Percentiles rank a stretch among this genome's conserved stretches.
Conservation (phyloP, 129 eudicot species). For the Smallanthus sonchifolius region DNA sequence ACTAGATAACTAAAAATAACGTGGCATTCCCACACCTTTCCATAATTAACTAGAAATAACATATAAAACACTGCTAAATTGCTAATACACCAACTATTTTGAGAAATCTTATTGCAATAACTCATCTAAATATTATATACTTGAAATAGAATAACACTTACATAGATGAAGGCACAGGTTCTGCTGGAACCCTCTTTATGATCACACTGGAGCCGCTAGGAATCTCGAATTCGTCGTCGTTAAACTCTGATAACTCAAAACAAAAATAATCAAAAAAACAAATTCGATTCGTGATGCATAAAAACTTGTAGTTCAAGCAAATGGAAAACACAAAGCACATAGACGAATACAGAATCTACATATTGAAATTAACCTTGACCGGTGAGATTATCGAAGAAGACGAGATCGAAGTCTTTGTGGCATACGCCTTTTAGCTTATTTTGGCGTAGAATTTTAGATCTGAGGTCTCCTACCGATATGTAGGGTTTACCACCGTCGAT, state of each 20-base stretch:
- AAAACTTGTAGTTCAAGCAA: neutral
- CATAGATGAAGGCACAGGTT: constrained; percentile 45
- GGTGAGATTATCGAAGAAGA: constrained; percentile 57
- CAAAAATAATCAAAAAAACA: neutral
- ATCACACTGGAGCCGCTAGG: constrained; percentile 87
- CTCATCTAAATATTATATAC: neutral
- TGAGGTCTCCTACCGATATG: constrained; percentile 51
- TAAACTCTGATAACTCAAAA: constrained; percentile 43
- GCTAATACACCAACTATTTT: constrained; percentile 3
- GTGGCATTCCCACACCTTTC: neutral
- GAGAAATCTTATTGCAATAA: neutral
- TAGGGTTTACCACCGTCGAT: constrained; percentile 50
- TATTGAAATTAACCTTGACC: constrained; percentile 51
- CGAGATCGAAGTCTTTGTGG: constrained; percentile 66
- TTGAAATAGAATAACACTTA: constrained; percentile 32
- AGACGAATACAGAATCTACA: neutral
- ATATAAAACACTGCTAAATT: neutral
- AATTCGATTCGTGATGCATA: neutral
- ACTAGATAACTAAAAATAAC: neutral
- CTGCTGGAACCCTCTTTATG: constrained; percentile 70
- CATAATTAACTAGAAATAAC: neutral
- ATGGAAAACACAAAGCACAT: neutral
- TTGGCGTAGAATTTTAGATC: constrained; percentile 38
- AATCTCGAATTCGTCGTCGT: constrained; percentile 53
- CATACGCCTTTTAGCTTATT: constrained; percentile 37